Conservation (phyloP, 2,329 filamentous ascomycete species). For the Colletotrichum destructivum region DNA sequence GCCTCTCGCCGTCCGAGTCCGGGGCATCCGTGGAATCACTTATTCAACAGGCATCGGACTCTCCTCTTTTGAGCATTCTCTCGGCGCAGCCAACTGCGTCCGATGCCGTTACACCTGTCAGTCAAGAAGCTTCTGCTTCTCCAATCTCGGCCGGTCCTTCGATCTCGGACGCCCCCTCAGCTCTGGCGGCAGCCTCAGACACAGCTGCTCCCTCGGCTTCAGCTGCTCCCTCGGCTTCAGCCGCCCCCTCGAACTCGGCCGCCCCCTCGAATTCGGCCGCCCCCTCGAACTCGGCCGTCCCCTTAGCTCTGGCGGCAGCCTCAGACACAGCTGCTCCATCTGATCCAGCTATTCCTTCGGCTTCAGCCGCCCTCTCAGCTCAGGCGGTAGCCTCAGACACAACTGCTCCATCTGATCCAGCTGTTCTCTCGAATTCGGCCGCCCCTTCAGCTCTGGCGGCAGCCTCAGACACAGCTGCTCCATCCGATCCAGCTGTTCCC, state of each 20-base stretch:
- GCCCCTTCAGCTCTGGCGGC: neutral
- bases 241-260: neutral
- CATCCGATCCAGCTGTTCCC: conserved; percentile 28
- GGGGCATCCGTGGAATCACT: neutral
- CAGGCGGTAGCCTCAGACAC: neutral
- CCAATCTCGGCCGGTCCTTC: neutral
- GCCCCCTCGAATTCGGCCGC: neutral
- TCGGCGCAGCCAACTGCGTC: neutral
- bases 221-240: neutral
- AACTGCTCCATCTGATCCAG: too few relatives aligned
- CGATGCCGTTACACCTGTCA: neutral
- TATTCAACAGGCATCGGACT: neutral
- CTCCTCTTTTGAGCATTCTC: neutral
- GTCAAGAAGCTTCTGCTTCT: neutral
- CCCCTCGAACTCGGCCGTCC: neutral
- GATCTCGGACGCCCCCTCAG: neutral
- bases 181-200: neutral
- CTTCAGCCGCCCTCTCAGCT: neutral
- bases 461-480: neutral
- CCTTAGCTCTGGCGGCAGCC: neutral
- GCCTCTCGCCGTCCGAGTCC: neutral
- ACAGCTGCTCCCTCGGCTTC: too few relatives aligned
- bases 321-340: neutral
- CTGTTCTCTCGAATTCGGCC: too few relatives aligned
- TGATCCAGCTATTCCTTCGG: too few relatives aligned